These are phyloP conservation scores for Cadophora luteo-olivacea DNA, from an alignment of 2,329 filamentous ascomycete species.

Conservation along the genomic window DNA sequence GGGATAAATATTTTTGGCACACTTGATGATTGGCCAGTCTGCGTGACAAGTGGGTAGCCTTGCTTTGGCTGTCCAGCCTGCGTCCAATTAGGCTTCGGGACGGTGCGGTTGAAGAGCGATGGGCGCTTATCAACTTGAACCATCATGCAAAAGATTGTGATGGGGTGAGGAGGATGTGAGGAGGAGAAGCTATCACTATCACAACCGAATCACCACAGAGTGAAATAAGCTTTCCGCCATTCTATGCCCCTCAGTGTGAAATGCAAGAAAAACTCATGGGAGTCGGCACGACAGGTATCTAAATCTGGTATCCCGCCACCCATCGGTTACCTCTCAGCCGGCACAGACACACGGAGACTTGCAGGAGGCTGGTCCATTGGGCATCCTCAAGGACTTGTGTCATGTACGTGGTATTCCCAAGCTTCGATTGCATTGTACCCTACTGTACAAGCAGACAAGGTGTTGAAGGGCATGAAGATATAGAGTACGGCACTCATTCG, in stretches of 20 bases:
- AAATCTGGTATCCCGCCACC: slow-evolving; percentile 9
- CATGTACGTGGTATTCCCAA: slow-evolving; percentile 7
- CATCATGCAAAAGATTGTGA: slow-evolving; percentile 17
- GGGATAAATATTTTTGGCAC: slow-evolving; percentile 36
- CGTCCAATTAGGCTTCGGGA: slow-evolving; percentile 16
- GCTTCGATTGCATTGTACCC: slow-evolving; percentile 3
- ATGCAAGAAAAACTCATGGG: neutral
- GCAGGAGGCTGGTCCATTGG: neutral
- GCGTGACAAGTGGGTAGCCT: slow-evolving; percentile 30
- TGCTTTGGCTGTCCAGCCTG: slow-evolving; percentile 2
- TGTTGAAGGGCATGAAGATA: slow-evolving; percentile 8
- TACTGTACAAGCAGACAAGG: neutral
- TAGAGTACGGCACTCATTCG: slow-evolving; percentile 16
- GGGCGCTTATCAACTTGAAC: slow-evolving; percentile 21
- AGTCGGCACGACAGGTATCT: neutral
- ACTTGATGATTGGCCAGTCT: slow-evolving; percentile 29
- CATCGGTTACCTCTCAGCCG: slow-evolving; percentile 1
- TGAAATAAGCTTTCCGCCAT: slow-evolving; percentile 17
- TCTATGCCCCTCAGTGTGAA: neutral
- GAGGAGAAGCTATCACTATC: slow-evolving; percentile 15
- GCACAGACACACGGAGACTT: slow-evolving; percentile 5
- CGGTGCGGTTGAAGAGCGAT: slow-evolving; percentile 5
- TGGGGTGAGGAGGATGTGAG: neutral
- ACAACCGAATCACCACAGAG: slow-evolving; percentile 10
- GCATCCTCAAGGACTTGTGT: slow-evolving; percentile 9